Base-by-base conservation (phyloP, 495 filamentous ascomycete genomes). In the Penicillium parvum region DNA sequence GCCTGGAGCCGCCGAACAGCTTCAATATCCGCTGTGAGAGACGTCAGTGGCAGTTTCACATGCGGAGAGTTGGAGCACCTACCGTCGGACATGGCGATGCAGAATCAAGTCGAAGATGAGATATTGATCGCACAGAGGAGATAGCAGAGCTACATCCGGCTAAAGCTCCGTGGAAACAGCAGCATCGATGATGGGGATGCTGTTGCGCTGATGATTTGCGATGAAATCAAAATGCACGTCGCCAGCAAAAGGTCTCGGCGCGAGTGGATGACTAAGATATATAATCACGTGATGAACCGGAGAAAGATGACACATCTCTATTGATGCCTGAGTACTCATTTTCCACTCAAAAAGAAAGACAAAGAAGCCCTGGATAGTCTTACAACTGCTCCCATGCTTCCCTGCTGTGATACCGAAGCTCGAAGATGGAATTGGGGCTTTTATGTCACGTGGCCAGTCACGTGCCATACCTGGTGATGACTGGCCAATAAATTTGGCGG, bases 1-100 rank as follows among this genome's bases (percentile, higher is more conserved):
- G 83, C 81, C 68, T 95, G 88, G 50, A 89, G 82, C 73, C 78
- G 83, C 65, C 79, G 79, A 58, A 94, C 80, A 58, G 83, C 73
- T 51, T 90, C 85, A 66, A 95, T 89, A 57, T 92, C 88, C 59
- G 84, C 83, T 83, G 43, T 16, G 44, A 33, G 25, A 32, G 37
- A 23, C 10, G 50, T 69, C 23, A 68, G 58, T 39, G 63, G 52
- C 15, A 37, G 38, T 38, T 32, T 46, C 45, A 27, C 36, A 42
- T 47, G 38, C 35, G 29, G 32, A 39, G 52, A 32, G 32, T 36
- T 51, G 20, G 32, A 50, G 43, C 32, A 48, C 71, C 43, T 72
- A 82, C 78, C 63, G 72, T 82, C 78, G 66, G 78, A 81, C 78
- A 82, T 82, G 50, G 47, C 70, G 60, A 55, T 45, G 30, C 32